A percentile compares a stretch with the other conserved stretches of the same genome.
Conservation (phyloP, 2,329 filamentous ascomycete species). For the Volutella citrinella region DNA sequence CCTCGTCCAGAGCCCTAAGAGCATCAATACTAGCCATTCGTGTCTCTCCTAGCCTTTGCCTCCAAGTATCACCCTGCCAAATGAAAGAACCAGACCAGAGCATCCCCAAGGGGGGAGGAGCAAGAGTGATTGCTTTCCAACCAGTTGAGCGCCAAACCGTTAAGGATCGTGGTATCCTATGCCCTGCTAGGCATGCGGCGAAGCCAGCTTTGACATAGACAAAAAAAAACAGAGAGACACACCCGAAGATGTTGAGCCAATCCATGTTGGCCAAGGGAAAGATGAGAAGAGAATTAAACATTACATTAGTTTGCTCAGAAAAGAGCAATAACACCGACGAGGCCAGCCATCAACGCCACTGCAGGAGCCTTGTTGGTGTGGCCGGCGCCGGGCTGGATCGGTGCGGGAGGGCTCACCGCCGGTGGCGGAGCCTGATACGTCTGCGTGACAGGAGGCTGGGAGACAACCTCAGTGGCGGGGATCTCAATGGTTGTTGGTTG, state of each 20-base stretch:
- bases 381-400: conserved; percentile 22
- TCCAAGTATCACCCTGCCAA: no score
- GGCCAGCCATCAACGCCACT: conserved; percentile 35
- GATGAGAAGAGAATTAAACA: no score
- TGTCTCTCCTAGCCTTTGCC: no score
- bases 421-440: conserved; percentile 14
- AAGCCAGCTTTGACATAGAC: no score
- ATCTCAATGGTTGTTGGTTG: conserved; percentile 25
- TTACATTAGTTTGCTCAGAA: no score
- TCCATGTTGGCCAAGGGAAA: no score
- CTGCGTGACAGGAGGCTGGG: conserved; percentile 19
- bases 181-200: conserved; percentile 5
- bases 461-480: conserved; percentile 22
- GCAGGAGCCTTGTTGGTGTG: conserved; percentile 31
- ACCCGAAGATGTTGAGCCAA: conserved; percentile 1
- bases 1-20: no score
- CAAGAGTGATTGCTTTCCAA: neutral
- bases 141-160: conserved; percentile 1
- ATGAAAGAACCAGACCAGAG: no score
- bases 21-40: no score
- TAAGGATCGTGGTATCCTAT: conserved; percentile 4
- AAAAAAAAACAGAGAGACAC: neutral
- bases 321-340: conserved; percentile 37
- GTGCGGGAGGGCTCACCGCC: conserved; percentile 2
- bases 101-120: no score